A percentile compares a stretch with the other conserved stretches of the same genome.
These are phyloP conservation scores for Alisma plantagoaquatica DNA, from an alignment of 106 monocot genomes.

Conservation along the genomic window DNA sequence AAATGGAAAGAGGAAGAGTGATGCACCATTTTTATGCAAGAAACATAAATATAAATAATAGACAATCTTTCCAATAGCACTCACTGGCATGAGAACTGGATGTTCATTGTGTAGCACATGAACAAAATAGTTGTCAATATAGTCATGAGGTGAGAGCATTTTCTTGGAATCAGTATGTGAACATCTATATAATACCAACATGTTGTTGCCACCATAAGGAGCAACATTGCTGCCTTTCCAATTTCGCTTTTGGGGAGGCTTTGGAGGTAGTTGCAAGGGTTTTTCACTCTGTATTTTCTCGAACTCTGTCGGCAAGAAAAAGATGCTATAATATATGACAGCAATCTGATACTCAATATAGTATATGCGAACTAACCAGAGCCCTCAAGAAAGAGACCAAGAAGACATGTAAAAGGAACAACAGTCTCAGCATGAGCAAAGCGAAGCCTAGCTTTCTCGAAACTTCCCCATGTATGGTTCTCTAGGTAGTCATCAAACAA, in stretches of 20 bases:
- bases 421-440: constrained; percentile 99
- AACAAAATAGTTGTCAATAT: constrained; percentile 53
- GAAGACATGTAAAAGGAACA: constrained; percentile 88
- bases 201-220: constrained; percentile 92
- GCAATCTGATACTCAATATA: background rate
- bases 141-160: constrained; percentile 12
- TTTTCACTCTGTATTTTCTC: constrained; percentile 56
- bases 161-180: constrained; percentile 21
- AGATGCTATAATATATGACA: background rate
- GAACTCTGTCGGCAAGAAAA: constrained; percentile 37
- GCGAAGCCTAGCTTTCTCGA: constrained; percentile 92
- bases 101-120: constrained; percentile 94
- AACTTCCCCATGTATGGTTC: constrained; percentile 44
- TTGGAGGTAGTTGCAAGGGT: constrained; percentile 58
- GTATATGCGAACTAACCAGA: constrained; percentile 24
- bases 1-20: too few species aligned
- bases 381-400: constrained; percentile 84
- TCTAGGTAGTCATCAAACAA: too few species aligned
- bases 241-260: constrained; percentile 70
- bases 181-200: constrained; percentile 73
- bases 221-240: constrained; percentile 77
- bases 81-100: constrained; percentile 72
- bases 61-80: too few species aligned
- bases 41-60: too few species aligned
- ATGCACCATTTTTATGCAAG: too few species aligned